These are phyloP conservation scores for Rachicladosporium sp. DNA, from an alignment of 2,329 filamentous ascomycete species.

Conservation along the genomic window DNA sequence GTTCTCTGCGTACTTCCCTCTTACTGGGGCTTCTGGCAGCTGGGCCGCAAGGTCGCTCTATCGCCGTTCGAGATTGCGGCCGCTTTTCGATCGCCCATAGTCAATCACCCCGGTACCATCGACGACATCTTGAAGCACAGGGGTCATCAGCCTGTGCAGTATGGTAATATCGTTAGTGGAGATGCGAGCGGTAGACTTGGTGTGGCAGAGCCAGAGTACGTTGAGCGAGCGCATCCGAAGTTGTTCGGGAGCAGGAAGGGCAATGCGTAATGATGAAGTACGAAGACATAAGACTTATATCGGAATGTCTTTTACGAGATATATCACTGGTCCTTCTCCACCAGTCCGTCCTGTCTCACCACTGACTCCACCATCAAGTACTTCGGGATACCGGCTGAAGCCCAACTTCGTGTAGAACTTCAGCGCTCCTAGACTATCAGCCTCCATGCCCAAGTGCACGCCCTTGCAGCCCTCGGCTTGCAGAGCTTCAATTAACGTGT, in stretches of 20 bases:
- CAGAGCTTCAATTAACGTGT: slow-evolving; percentile 14
- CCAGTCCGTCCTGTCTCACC: slow-evolving; percentile 2
- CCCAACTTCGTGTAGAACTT: slow-evolving; percentile 7
- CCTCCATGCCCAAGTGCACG: slow-evolving; percentile 26
- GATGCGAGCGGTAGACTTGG: slow-evolving; percentile 9
- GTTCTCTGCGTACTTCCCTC: slow-evolving; percentile 22
- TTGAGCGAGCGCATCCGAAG: slow-evolving; percentile 7
- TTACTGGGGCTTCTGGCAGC: slow-evolving; percentile 26
- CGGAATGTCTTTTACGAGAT: slow-evolving; percentile 1
- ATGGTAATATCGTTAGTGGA: slow-evolving; percentile 7
- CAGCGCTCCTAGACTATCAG: slow-evolving; percentile 18
- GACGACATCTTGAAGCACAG: slow-evolving; percentile 4
- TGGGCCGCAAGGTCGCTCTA: slow-evolving; percentile 24
- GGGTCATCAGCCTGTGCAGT: slow-evolving; percentile 8
- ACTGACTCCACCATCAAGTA: slow-evolving; percentile 3
- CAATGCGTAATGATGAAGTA: no score
- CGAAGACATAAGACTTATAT: no score
- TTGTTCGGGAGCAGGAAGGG: no score
- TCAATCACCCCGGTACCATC: slow-evolving; percentile 2
- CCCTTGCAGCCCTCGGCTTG: slow-evolving; percentile 17
- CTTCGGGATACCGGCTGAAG: background rate
- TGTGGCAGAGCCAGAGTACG: slow-evolving; percentile 9
- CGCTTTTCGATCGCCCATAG: slow-evolving; percentile 20
- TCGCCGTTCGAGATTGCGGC: slow-evolving; percentile 25
- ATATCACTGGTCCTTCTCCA: background rate